A percentile compares a stretch with the other conserved stretches of the same genome.
phyloP scores from a whole-genome alignment of 345 rosid species.

The Eucalyptus lansdowneana region DNA sequence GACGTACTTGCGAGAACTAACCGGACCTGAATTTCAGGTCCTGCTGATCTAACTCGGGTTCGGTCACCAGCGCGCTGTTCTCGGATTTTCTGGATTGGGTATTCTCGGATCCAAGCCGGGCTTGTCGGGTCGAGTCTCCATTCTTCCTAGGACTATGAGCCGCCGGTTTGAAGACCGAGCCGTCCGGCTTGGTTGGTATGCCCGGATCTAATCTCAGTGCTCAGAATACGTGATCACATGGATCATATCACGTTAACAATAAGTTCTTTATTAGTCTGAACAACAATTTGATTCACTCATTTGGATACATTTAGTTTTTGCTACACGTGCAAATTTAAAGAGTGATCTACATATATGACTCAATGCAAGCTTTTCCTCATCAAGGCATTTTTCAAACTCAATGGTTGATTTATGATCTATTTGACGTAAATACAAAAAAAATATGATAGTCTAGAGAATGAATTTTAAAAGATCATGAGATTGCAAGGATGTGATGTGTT shows the following conservation, averaged over 20 bases:
- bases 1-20: not conserved
- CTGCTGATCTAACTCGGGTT: not conserved
- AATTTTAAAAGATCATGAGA: not conserved
- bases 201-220: accelerated
- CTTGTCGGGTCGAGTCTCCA: not conserved
- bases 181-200: not conserved
- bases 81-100: not conserved
- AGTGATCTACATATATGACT: too few relatives aligned
- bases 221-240: accelerated
- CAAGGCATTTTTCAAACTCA: not conserved
- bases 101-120: not conserved
- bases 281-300: not conserved
- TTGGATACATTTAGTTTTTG: not conserved
- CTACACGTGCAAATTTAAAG: accelerated
- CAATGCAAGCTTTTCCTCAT: not conserved
- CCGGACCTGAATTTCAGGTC: not conserved
- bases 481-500: not conserved
- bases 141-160: not conserved
- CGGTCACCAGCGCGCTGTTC: not conserved
- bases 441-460: not conserved
- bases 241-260: too few relatives aligned
- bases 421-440: not conserved
- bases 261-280: accelerated
- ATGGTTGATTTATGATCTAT: not conserved
- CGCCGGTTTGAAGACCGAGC: not conserved